Evolutionary conservation across 2,329 filamentous ascomycete genomes (phyloP).

Genomic region (Paradendryphiella salina): DNA sequence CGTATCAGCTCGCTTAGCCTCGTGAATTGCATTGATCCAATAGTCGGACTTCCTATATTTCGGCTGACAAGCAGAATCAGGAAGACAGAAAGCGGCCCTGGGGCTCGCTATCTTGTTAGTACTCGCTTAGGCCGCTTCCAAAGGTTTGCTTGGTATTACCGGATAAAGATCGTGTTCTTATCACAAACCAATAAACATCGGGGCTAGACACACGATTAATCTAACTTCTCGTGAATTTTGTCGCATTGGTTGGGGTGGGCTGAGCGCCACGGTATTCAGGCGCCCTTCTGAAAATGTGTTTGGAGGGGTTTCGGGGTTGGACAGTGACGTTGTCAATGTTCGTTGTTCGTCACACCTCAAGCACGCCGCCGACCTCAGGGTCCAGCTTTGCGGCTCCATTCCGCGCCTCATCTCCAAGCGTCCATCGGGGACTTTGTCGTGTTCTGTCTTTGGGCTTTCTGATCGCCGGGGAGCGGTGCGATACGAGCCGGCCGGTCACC

Average conservation of each 20-base stretch:
- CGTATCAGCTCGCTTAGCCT: conserved; percentile 2
- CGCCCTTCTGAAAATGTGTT: too few relatives aligned
- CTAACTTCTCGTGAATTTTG: background rate
- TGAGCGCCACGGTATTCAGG: too few relatives aligned
- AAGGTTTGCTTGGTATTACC: conserved; percentile 10
- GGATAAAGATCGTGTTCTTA: conserved; percentile 10
- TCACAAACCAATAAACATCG: conserved; percentile 6
- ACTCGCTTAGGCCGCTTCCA: conserved; percentile 15
- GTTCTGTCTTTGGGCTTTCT: too few relatives aligned
- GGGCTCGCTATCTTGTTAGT: conserved; percentile 9
- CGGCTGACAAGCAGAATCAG: conserved; percentile 10
- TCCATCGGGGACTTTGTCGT: too few relatives aligned
- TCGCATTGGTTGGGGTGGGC: background rate
- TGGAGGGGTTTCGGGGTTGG: too few relatives aligned
- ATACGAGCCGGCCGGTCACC: too few relatives aligned
- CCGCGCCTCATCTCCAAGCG: background rate
- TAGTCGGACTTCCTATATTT: conserved; percentile 5
- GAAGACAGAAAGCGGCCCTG: background rate
- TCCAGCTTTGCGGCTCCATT: background rate
- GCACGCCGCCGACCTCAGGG: background rate
- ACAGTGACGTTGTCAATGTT: background rate
- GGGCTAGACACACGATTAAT: conserved; percentile 1
- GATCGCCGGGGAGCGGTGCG: too few relatives aligned
- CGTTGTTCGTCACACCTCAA: background rate
- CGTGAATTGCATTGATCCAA: conserved; percentile 6